Evolutionary conservation across 2,329 filamentous ascomycete species (phyloP).

Genomic region (Zalaria obscura): DNA sequence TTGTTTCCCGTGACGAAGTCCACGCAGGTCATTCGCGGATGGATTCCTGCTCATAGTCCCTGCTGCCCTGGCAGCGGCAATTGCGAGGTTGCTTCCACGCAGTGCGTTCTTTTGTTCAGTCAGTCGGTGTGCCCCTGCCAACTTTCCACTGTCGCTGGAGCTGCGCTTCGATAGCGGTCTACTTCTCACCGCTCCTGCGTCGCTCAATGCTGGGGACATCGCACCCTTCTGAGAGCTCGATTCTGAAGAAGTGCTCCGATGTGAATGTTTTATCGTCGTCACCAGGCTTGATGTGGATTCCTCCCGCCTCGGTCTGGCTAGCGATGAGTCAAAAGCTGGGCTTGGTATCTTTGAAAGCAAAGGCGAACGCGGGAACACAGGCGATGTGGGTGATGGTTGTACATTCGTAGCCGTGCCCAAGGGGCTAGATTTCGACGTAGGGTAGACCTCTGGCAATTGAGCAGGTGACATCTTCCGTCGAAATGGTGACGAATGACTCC

Average conservation of each 20-base stretch:
- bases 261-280: slow-evolving; percentile 12
- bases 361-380: neutral
- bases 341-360: slow-evolving; percentile 27
- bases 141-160: neutral
- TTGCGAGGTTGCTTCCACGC: slow-evolving; percentile 1
- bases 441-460: neutral
- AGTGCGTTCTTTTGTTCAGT: neutral
- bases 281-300: slow-evolving; percentile 23
- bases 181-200: no score
- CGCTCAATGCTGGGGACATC: no score
- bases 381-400: neutral
- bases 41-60: neutral
- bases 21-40: neutral
- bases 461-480: neutral
- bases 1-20: neutral
- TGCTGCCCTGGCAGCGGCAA: slow-evolving; percentile 2
- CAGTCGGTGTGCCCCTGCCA: neutral
- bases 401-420: neutral
- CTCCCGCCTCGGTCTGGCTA: slow-evolving; percentile 22
- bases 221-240: slow-evolving; percentile 5
- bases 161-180: neutral
- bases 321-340: slow-evolving; percentile 18
- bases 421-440: no score
- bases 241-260: slow-evolving; percentile 4
- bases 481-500: neutral